Evolutionary conservation across 1,139 yeast species (phyloP).

Genomic region (Yamadazyma trypodendri): DNA sequence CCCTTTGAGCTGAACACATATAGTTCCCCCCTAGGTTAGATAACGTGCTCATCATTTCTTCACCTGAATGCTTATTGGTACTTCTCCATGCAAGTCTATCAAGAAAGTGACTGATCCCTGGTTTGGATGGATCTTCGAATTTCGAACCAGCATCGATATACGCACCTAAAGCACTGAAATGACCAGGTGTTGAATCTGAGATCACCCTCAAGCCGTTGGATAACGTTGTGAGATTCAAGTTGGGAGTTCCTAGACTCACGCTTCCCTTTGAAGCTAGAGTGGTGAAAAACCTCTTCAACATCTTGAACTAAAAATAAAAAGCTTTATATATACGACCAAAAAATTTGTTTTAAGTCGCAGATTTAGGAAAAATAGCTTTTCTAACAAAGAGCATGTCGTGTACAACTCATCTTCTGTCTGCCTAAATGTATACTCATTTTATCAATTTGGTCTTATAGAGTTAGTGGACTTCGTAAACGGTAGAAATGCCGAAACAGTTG

Average conservation of each 20-base stretch:
- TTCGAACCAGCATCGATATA: constrained; percentile 91
- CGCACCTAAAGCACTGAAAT: constrained; percentile 87
- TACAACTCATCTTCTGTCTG: too few species aligned
- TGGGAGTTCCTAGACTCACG: constrained; percentile 17
- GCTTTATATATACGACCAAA: not conserved
- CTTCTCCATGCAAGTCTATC: constrained; percentile 89
- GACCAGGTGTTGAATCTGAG: constrained; percentile 85
- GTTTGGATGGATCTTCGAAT: constrained; percentile 55
- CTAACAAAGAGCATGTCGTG: too few species aligned
- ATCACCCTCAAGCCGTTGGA: constrained; percentile 80
- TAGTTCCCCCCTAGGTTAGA: constrained; percentile 90
- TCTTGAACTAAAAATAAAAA: constrained; percentile 1
- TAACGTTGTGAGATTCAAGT: constrained; percentile 51
- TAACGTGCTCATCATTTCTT: constrained; percentile 71
- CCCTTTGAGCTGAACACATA: constrained; percentile 92
- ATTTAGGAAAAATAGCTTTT: too few species aligned
- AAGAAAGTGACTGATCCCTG: constrained; percentile 79
- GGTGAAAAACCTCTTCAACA: constrained; percentile 13
- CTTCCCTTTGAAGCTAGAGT: constrained; percentile 10
- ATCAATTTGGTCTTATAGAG: too few species aligned
- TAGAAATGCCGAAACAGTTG: too few species aligned
- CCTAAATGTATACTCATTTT: too few species aligned
- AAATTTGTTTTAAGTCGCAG: not conserved
- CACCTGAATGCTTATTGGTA: constrained; percentile 60
- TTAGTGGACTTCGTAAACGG: too few species aligned